A percentile compares a stretch with the other conserved stretches of the same genome.
phyloP scores from a whole-genome alignment of 495 filamentous ascomycete genomes.

The Lasiosphaeris hirsuta region DNA sequence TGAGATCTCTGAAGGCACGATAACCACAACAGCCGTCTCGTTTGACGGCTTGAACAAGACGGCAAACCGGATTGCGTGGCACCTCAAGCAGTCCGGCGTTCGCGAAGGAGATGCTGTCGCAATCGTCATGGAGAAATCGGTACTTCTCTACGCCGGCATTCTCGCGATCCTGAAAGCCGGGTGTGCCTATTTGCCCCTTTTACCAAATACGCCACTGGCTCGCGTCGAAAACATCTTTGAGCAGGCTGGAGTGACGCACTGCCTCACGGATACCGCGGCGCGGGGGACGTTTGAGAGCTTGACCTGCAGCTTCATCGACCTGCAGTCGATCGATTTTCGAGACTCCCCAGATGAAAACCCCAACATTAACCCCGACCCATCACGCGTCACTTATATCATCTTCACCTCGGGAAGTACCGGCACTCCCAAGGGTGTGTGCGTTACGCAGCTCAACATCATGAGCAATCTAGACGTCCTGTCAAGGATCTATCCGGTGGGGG shows the following conservation, averaged over 20 bases:
- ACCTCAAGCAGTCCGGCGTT: conserved; percentile 47
- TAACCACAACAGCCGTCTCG: conserved; percentile 44
- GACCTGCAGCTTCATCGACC: conserved; percentile 32
- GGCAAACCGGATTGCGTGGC: conserved; percentile 62
- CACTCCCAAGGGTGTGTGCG: conserved; percentile 64
- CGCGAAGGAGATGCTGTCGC: conserved; percentile 54
- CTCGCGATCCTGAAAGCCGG: conserved; percentile 70
- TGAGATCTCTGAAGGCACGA: conserved; percentile 31
- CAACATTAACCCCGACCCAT: conserved; percentile 30
- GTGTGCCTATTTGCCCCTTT: conserved; percentile 69
- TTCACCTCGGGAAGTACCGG: conserved; percentile 68
- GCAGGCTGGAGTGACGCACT: conserved; percentile 47
- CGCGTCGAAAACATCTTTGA: conserved; percentile 53
- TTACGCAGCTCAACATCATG: conserved; percentile 64
- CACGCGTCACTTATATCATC: conserved; percentile 54
- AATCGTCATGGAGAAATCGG: conserved; percentile 67
- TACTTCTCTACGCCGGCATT: conserved; percentile 64
- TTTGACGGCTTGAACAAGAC: conserved; percentile 59
- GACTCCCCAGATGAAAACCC: conserved; percentile 28
- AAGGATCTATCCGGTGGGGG: conserved; percentile 53
- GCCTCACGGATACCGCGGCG: conserved; percentile 38
- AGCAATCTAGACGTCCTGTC: conserved; percentile 62
- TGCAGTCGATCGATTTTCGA: conserved; percentile 29
- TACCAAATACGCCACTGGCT: conserved; percentile 57
- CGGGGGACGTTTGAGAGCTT: conserved; percentile 14